Conservation (phyloP, 2,329 filamentous ascomycete genomes). For the Mollisia scopiformis region DNA sequence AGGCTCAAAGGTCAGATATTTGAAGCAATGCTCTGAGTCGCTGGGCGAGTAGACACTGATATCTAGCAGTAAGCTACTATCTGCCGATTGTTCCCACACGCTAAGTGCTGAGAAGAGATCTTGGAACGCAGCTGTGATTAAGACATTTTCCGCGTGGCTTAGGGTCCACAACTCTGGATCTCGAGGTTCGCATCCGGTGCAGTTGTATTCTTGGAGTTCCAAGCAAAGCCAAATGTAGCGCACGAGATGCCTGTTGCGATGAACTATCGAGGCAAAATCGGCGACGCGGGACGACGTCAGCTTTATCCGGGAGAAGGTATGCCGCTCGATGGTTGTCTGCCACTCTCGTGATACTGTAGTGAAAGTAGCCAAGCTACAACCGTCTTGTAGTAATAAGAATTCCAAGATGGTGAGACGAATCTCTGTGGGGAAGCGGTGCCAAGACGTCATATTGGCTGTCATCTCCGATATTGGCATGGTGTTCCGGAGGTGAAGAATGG, state of each 20-base stretch:
- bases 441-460: too few relatives aligned
- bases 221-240: slow-evolving; percentile 25
- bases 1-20: slow-evolving; percentile 33
- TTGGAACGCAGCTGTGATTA: slow-evolving; percentile 36
- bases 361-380: slow-evolving; percentile 21
- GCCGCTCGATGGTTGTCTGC: slow-evolving; percentile 20
- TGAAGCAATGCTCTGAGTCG: slow-evolving; percentile 41
- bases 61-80: slow-evolving; percentile 40
- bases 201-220: slow-evolving; percentile 24
- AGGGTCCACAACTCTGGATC: slow-evolving; percentile 27
- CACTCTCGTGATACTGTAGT: slow-evolving; percentile 25
- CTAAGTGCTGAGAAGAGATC: slow-evolving; percentile 37
- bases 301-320: slow-evolving; percentile 22
- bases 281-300: slow-evolving; percentile 20
- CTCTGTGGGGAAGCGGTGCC: slow-evolving; percentile 21
- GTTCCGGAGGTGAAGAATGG: too few relatives aligned
- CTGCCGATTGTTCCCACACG: slow-evolving; percentile 38
- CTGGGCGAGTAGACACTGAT: slow-evolving; percentile 43
- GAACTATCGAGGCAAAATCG: slow-evolving; percentile 22
- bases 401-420: slow-evolving; percentile 21
- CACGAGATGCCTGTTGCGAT: slow-evolving; percentile 23
- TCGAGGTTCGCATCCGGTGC: slow-evolving; percentile 16
- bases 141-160: slow-evolving; percentile 29
- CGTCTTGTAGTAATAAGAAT: slow-evolving; percentile 20
- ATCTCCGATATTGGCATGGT: too few relatives aligned